Conservation (phyloP, 2,329 filamentous ascomycete genomes). For the Spiromastix sp. region DNA sequence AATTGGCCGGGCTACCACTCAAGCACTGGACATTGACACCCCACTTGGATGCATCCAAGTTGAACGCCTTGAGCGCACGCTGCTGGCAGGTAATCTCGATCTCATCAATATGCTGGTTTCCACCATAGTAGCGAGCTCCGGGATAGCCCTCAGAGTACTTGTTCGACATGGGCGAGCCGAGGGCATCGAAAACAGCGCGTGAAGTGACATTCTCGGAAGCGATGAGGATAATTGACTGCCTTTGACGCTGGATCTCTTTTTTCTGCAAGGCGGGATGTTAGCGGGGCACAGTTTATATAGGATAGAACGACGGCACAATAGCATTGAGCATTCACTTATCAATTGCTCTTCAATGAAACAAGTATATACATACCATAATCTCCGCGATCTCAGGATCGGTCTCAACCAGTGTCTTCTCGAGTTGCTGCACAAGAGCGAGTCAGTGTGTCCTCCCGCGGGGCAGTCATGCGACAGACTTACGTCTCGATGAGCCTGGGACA, state of each 20-base stretch:
- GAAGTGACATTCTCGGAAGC: constrained; percentile 99
- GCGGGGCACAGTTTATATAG: constrained; percentile 1
- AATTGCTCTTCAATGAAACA: constrained; percentile 1
- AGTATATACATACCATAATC: constrained; percentile 68
- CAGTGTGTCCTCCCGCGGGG: constrained; percentile 17
- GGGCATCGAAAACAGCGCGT: constrained; percentile 91
- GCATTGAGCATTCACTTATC: background rate
- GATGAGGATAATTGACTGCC: constrained; percentile 97
- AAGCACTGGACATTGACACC: constrained; percentile 97
- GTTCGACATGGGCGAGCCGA: constrained; percentile 92
- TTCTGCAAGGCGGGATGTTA: constrained; percentile 42
- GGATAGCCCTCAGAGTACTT: constrained; percentile 99
- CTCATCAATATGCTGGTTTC: constrained; percentile 97
- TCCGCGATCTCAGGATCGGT: constrained; percentile 87
- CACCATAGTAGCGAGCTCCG: constrained; percentile 96
- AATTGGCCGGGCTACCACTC: constrained; percentile 86
- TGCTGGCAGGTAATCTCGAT: constrained; percentile 93
- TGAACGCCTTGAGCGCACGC: constrained; percentile 85
- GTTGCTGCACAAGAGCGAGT: constrained; percentile 53
- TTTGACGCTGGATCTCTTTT: constrained; percentile 90
- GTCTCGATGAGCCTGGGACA: constrained; percentile 56
- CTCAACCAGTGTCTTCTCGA: constrained; percentile 88
- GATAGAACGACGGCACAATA: background rate
- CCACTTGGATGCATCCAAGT: constrained; percentile 80
- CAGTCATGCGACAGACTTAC: constrained; percentile 32